Base-by-base conservation (phyloP, 306 rosid genomes). In the Cucumis hystrix region DNA sequence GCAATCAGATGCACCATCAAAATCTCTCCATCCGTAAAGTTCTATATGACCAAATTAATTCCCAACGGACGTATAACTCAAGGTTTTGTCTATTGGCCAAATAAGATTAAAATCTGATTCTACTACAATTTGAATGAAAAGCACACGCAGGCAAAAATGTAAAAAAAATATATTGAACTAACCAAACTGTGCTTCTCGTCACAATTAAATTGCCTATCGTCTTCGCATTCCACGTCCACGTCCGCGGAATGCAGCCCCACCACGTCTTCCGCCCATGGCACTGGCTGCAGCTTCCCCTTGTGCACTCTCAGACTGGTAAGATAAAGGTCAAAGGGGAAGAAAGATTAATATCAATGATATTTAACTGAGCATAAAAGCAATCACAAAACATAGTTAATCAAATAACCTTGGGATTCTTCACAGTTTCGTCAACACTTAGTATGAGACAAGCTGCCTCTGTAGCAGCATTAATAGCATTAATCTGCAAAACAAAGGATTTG, bases 221-320 rank as follows among this genome's bases (percentile, higher is more conserved):
- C 98, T 88, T 40, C 97, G 85, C 99, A 92, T 96, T 41, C 99
- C 99, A 6, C 99, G 86, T 40, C 99, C 99, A 10, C 97, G 92
- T 10, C 97, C 98, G 33, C 91, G 97, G 78, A 91, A 89, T 66
- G 62, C 89, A 40, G 78, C 85, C 16, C 94, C 94, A 71, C 97
- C 98, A 25, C 98, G 99, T 85, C 99, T 85, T 39, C 98, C 93
- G 4, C 96, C 99, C 98, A 96, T 96, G 82, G 99, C 97, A 80
- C 98, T 75, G 2, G 98, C 98, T 45, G 98, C 97, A 58, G 99
- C 99, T 43, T 96, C 99, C 82, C 98, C 99, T 55, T 96, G 99
- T 35, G 99, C 99, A 67, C 99, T 96, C 83, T 96, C 99, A 8
- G 99, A 96, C 99, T 96, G 86, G 87, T 85, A 86, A 5, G 52